These are phyloP conservation scores for Xylaria multiplex DNA, from an alignment of 2,329 filamentous ascomycete species.

Conservation along the genomic window DNA sequence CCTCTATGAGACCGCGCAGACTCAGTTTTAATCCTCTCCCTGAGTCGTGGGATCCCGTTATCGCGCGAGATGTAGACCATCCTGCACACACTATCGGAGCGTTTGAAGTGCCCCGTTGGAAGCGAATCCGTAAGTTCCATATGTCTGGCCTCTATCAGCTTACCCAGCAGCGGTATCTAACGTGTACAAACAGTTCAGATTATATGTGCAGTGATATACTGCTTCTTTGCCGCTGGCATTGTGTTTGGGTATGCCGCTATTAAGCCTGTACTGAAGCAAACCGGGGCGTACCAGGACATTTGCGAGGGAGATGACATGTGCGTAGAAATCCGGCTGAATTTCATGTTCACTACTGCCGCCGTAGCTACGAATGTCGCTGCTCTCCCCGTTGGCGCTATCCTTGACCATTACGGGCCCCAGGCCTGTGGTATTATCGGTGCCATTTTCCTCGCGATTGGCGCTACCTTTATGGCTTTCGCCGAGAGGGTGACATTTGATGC, in stretches of 20 bases:
- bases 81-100: conserved; percentile 60
- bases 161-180: conserved; percentile 2
- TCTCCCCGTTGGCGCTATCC: conserved; percentile 83
- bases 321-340: conserved; percentile 74
- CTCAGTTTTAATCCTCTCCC: conserved; percentile 66
- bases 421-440: conserved; percentile 78
- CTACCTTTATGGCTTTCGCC: conserved; percentile 77
- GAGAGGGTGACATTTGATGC: conserved; percentile 75
- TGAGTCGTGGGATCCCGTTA: conserved; percentile 60
- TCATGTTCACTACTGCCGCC: conserved; percentile 93
- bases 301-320: conserved; percentile 62
- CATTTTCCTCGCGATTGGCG: conserved; percentile 74
- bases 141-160: neutral
- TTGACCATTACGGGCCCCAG: conserved; percentile 84
- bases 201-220: conserved; percentile 74
- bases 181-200: conserved; percentile 68
- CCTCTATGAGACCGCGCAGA: conserved; percentile 60
- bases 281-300: conserved; percentile 74
- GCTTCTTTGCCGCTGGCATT: conserved; percentile 79
- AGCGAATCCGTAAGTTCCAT: conserved; percentile 58
- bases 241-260: conserved; percentile 88
- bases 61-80: conserved; percentile 52
- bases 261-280: conserved; percentile 79
- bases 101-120: conserved; percentile 66
- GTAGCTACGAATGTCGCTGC: conserved; percentile 89